Evolutionary conservation across 805 yeast species (phyloP), one percentile per base, ranked within the genome.

Genomic region (Saccharomycopsis fibuligera): DNA sequence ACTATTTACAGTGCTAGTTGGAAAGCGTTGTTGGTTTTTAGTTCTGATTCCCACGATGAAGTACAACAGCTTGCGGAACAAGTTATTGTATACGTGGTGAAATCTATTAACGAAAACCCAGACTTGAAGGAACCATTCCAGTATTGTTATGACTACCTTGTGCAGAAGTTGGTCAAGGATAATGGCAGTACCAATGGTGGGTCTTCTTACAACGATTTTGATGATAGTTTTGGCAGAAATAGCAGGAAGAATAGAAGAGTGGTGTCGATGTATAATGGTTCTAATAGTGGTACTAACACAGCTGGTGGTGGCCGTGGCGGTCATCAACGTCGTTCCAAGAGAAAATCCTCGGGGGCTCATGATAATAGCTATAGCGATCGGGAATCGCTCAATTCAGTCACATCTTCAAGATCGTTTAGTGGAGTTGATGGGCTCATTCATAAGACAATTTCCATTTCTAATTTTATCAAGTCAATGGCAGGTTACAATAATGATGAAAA

Each of bases 11-110:
- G 87, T 47, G 84, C 95, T 1, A 78, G 84, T 6, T 93, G 98
- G 96, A 86, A 88, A 56, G 81, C 91, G 0, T 62, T 91, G 30
- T 68, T 93, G 41, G 79, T 87, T 24, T 65, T 88, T 25, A 77
- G 95, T 1, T 89, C 84, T 55, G 99, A 93, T 63, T 96, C 98
- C 0, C 93, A 84, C 62, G 67, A 75, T 31, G 96, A 88, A 63
- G 89, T 90, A 5, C 79, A 77, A 50, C 75, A 48, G 25, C 16
- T 48, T 12, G 23, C 56, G 5, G 54, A 53, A 31, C 50, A 45
- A 30, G 50, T 53, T 17, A 48, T 53, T 17, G 68, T 1, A 51
- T 68, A 36, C 45, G 60, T 31, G 59, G 67, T 30, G 60, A 60
- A 9, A 67, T 70, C 57, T 60, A 67, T 48, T 69, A 69, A 37